phyloP scores from a whole-genome alignment of 2,329 filamentous ascomycete species.

The Sarocladium brachiariae region DNA sequence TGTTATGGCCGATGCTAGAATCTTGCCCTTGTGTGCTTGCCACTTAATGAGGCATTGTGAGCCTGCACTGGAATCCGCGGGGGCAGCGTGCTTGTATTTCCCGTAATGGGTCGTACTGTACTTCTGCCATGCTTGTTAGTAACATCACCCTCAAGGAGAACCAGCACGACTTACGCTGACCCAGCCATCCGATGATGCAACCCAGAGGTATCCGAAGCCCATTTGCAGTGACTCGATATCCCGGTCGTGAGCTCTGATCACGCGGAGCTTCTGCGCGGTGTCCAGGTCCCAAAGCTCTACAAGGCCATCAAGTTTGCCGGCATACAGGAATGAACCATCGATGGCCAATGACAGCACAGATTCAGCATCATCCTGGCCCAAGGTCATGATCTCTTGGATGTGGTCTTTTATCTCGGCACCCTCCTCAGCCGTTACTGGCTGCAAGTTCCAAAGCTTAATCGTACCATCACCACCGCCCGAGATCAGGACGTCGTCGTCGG shows the following conservation, averaged over 20 bases:
- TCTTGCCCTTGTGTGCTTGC: conserved; percentile 79
- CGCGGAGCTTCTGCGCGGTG: conserved; percentile 81
- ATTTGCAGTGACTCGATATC: conserved; percentile 85
- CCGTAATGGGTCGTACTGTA: conserved; percentile 61
- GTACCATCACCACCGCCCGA: conserved; percentile 91
- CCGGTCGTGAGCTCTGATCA: conserved; percentile 71
- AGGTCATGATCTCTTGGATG: conserved; percentile 61
- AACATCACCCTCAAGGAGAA: neutral
- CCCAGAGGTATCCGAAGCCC: conserved; percentile 78
- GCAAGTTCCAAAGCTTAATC: conserved; percentile 84
- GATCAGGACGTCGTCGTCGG: conserved; percentile 73
- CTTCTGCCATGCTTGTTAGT: conserved; percentile 37
- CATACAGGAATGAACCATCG: conserved; percentile 88
- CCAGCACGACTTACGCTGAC: conserved; percentile 59
- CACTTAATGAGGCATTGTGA: conserved; percentile 74
- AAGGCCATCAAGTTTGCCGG: conserved; percentile 78
- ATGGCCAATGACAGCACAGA: conserved; percentile 72
- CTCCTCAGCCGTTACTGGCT: conserved; percentile 18
- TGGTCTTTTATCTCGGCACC: conserved; percentile 45
- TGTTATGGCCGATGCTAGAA: conserved; percentile 75
- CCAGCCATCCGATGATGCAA: conserved; percentile 81
- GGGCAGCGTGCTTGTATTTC: conserved; percentile 39
- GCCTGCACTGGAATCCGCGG: conserved; percentile 60
- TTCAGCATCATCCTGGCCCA: conserved; percentile 55
- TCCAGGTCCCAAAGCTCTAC: conserved; percentile 97